A percentile compares a stretch with the other conserved stretches of the same genome.
Conservation (phyloP, 176 grass and related monocot species). For the Aechmea fasciata region DNA sequence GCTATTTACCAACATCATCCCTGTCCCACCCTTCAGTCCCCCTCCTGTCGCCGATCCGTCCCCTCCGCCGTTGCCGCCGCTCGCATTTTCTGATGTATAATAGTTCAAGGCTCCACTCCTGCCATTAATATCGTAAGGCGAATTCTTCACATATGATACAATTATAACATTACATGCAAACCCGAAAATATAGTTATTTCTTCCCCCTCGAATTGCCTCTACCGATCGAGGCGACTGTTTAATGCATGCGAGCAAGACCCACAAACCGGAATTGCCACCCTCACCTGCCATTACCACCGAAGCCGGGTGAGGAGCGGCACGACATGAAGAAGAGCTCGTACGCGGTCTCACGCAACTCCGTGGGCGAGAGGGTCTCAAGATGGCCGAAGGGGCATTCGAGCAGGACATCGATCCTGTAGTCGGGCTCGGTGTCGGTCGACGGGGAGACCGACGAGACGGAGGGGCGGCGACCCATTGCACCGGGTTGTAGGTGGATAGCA, state of each 20-base stretch:
- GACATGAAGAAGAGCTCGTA: conserved; percentile 97
- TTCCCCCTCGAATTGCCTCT: no score
- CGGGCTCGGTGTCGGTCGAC: neutral
- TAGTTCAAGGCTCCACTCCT: conserved; percentile 23
- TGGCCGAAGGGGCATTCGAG: conserved; percentile 42
- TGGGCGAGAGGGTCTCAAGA: conserved; percentile 34
- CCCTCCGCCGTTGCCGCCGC: neutral
- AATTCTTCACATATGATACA: no score
- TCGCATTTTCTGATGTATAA: conserved; percentile 8
- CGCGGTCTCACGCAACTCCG: conserved; percentile 62
- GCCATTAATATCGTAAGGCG: neutral
- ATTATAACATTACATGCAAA: no score
- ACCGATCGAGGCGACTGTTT: no score
- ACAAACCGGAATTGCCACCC: no score
- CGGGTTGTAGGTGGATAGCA: neutral
- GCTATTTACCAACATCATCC: conserved; percentile 59
- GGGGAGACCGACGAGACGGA: neutral
- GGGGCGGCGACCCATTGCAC: neutral
- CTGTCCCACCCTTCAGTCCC: conserved; percentile 37
- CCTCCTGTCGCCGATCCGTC: conserved; percentile 35
- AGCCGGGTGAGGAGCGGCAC: conserved; percentile 50
- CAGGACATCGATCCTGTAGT: neutral
- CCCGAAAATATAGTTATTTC: no score
- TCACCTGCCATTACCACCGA: neutral
- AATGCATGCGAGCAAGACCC: no score